These are phyloP conservation scores for Cryphonectria naterciae DNA, from an alignment of 2,329 filamentous ascomycete species.

Conservation along the genomic window DNA sequence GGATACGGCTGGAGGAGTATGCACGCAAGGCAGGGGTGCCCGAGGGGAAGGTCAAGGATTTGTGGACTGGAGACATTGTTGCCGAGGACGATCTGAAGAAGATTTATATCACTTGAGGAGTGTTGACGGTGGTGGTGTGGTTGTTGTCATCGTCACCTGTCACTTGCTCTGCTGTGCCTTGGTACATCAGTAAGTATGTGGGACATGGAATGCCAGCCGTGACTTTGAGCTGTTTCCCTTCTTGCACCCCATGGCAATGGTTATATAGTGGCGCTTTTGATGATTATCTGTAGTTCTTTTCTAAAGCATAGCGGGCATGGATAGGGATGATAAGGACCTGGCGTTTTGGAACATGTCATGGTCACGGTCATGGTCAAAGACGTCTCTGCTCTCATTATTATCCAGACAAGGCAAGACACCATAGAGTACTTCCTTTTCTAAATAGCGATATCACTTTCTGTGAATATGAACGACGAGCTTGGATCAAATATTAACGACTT, in stretches of 20 bases:
- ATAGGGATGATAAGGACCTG: neutral
- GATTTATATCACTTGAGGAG: slow-evolving; percentile 79
- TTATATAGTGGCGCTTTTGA: neutral
- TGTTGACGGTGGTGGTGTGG: neutral
- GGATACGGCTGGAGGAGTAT: slow-evolving; percentile 72
- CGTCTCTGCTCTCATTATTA: neutral
- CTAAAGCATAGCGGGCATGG: slow-evolving; percentile 24
- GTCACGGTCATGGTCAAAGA: neutral
- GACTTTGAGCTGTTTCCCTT: neutral
- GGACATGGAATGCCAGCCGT: neutral
- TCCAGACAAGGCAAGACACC: neutral
- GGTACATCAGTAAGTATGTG: neutral
- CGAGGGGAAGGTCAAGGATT: slow-evolving; percentile 72
- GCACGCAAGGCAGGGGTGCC: slow-evolving; percentile 78
- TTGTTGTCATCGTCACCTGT: neutral
- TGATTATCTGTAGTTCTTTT: neutral
- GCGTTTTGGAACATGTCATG: slow-evolving; percentile 4
- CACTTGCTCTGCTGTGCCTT: neutral
- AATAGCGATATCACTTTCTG: neutral
- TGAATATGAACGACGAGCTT: neutral
- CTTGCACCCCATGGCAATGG: neutral
- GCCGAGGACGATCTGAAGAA: slow-evolving; percentile 70
- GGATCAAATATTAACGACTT: neutral
- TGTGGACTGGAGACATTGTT: slow-evolving; percentile 74
- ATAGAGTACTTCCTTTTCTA: neutral